Evolutionary conservation across 345 rosid species (phyloP), one percentile per base, ranked within the genome.

Genomic region (Gossypium turneri): DNA sequence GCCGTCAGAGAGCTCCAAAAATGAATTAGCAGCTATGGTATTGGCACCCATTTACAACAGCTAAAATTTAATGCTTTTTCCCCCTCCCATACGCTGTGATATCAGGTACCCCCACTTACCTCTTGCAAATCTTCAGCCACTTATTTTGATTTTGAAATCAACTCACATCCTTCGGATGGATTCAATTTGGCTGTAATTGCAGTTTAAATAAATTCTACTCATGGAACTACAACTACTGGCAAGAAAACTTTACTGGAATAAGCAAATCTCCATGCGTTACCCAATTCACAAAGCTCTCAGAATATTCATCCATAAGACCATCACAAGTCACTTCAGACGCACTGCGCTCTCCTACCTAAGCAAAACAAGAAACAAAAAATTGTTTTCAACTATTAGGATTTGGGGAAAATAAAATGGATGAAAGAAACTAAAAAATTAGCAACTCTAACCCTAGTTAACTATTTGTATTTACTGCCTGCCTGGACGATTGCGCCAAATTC

Each of bases 231-330:
- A 58, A 58, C 62, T 58, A 58, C 34, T 34, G 58, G 4, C 22
- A 58, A 2, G 38, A n/a, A 13, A 78, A 34, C 55, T 75, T 79
- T 78, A 79, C 12, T 13, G 78, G 82, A 70, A 81, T 57, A 81
- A 75, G 77, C 76, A 79, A 67, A 60, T 82, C 92, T 52, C 92
- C 97, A 17, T 88, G 73, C 38, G 76, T 83, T 53, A 95, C 91
- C 99, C 99, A 95, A 61, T 80, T 80, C 44, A 56, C 73, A 61
- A 90, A 95, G 58, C 86, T 82, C 64, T 84, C 77, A 20, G 94
- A 78, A 66, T 82, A 87, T 73, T 79, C 83, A 45, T 73, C 67
- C 55, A 64, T 25, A 43, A 53, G 66, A 4, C 76, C 77, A 66
- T 78, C 75, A 0, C 67, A 24, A 8, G 61, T 19, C 50, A 67